Evolutionary conservation across 2,329 filamentous ascomycete species (phyloP), one percentile per base, ranked within the genome.

Genomic region (Graphium sp.): DNA sequence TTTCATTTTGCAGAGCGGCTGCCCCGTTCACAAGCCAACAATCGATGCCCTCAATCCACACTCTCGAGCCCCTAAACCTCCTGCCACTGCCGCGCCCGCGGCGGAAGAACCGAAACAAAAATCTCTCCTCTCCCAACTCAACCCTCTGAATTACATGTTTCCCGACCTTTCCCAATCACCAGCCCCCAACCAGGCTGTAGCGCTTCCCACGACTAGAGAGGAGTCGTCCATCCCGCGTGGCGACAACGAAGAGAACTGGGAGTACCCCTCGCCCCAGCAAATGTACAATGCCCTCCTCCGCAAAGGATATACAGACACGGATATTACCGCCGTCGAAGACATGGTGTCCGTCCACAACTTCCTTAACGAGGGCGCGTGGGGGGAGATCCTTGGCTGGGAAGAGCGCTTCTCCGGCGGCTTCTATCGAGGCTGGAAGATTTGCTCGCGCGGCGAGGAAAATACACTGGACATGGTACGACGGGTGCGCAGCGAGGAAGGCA

Each of bases 341-440:
- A 98, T 98, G 89, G 89, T 98, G 5, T 79, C 83, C 1, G 83
- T 95, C 8, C 89, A 98, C 61, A 98, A 98, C 54, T 95, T 94
- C 45, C 54, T 98, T 34, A 98, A 98, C 49, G 89, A 98, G 51
- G 89, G 89, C 37, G 89, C 89, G 6, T 98, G 89, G 89, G 67
- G 70, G 12, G 89, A 98, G 61, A 92, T 98, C 45, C 66, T 89
- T 38, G 79, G 78, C 23, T 95, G 87, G 87, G 89, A 98, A 60
- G 66, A 74, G 32, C 71, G 85, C 30, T 98, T 95, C 47, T 62
- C 68, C 13, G 63, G 65, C 19, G 89, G 89, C 0, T 51, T 94
- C 15, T 56, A 52, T 34, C 62, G 67, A 26, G 83, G 79, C 22
- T 87, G 77, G 73, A 61, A 72, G 38, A 65, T 75, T 33, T 89